Conservation (phyloP, 495 filamentous ascomycete genomes). For the Massariosphaeria phaeospora region DNA sequence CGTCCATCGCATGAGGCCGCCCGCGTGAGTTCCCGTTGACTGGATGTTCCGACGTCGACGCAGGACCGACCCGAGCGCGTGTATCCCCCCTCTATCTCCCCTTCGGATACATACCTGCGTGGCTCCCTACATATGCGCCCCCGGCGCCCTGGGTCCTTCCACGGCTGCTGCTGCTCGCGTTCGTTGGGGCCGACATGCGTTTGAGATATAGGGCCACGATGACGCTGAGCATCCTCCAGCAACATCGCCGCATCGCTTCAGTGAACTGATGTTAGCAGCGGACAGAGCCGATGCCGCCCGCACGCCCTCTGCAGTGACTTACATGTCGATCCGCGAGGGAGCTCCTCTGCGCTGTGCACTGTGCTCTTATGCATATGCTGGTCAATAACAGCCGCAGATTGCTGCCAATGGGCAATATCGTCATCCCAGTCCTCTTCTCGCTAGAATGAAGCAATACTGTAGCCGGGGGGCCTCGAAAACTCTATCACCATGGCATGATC, state of each 20-base stretch:
- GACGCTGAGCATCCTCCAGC: no score
- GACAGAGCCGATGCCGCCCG: no score
- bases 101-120: constrained; percentile 4
- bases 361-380: constrained; percentile 19
- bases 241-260: no score
- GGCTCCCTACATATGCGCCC: background rate
- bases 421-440: constrained; percentile 2
- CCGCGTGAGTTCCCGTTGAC: constrained; percentile 8
- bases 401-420: constrained; percentile 1
- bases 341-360: constrained; percentile 1
- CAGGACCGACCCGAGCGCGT: background rate
- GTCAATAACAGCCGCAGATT: constrained; percentile 24
- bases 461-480: background rate
- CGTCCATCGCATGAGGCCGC: constrained; percentile 9
- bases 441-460: constrained; percentile 23
- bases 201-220: constrained; percentile 11
- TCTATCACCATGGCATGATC: background rate
- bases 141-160: constrained; percentile 2
- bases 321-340: constrained; percentile 27
- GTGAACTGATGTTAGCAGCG: no score
- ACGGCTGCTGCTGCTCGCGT: no score
- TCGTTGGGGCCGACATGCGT: constrained; percentile 1
- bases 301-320: constrained; percentile 24
- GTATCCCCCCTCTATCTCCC: background rate
- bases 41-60: constrained; percentile 10